A percentile compares a stretch with the other conserved stretches of the same genome.
Conservation (phyloP, 371 early-diverging fungal genomes). For the Chytridium lagenaria region DNA sequence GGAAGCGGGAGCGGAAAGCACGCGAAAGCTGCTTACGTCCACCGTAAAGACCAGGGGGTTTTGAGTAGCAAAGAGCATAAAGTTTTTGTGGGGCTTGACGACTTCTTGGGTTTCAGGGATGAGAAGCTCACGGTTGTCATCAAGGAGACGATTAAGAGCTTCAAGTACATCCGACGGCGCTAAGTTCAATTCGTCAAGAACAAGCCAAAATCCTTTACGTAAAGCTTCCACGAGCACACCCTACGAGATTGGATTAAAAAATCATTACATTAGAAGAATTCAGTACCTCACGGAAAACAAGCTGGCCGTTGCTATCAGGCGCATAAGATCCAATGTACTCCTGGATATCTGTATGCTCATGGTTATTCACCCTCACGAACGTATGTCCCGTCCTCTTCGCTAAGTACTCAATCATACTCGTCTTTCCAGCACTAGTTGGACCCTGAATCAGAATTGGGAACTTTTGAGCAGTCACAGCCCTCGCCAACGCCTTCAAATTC, state of each 20-base stretch:
- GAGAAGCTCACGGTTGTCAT: constrained; percentile 98
- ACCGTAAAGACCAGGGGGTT: constrained; percentile 98
- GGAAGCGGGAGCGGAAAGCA: constrained; percentile 99
- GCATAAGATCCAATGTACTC: constrained; percentile 97
- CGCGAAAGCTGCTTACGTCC: constrained; percentile 98
- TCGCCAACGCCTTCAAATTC: constrained; percentile 87
- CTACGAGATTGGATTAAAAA: constrained; percentile 26
- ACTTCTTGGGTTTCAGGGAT: constrained; percentile 97
- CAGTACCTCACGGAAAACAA: constrained; percentile 87
- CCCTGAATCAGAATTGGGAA: constrained; percentile 99
- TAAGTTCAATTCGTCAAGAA: constrained; percentile 99
- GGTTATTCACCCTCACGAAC: constrained; percentile 99
- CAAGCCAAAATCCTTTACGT: constrained; percentile 98
- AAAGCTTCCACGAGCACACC: constrained; percentile 97
- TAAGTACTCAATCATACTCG: constrained; percentile 97
- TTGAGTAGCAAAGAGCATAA: constrained; percentile 99
- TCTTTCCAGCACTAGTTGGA: constrained; percentile 99
- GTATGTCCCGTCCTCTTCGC: constrained; percentile 92
- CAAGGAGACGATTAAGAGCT: constrained; percentile 98
- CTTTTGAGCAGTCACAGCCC: constrained; percentile 90
- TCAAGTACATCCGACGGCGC: constrained; percentile 99
- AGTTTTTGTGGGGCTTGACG: constrained; percentile 95
- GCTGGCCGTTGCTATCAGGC: constrained; percentile 76
- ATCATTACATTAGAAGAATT: neutral
- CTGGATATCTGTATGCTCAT: constrained; percentile 99